phyloP scores from a whole-genome alignment of 768 basidiomycete species.

The Pisolithus microcarpus region DNA sequence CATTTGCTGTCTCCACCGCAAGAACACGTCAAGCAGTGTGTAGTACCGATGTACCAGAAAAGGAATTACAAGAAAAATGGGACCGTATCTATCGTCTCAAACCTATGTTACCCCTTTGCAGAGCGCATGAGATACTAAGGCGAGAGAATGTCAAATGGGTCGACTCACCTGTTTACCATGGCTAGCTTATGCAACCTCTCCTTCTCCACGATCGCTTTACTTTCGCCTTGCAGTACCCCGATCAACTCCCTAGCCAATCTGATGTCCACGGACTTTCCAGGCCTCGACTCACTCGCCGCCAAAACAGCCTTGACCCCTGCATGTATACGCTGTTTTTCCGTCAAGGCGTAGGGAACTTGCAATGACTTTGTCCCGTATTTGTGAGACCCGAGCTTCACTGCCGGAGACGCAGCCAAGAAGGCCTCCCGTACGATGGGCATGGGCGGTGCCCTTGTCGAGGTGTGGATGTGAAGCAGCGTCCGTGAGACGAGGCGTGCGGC shows the following conservation, averaged over 20 bases:
- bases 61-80: background rate
- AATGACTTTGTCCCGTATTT: slow-evolving; percentile 61
- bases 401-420: slow-evolving; percentile 60
- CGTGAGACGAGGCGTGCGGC: slow-evolving; percentile 49
- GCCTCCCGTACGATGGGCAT: slow-evolving; percentile 75
- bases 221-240: slow-evolving; percentile 56
- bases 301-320: slow-evolving; percentile 69
- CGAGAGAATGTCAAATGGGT: background rate
- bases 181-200: slow-evolving; percentile 58
- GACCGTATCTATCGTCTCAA: slow-evolving; percentile 4
- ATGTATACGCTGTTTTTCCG: slow-evolving; percentile 71
- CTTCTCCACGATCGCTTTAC: slow-evolving; percentile 55
- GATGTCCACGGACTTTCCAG: slow-evolving; percentile 55
- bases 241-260: slow-evolving; percentile 77
- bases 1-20: no score
- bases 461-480: slow-evolving; percentile 67
- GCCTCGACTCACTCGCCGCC: slow-evolving; percentile 47
- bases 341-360: slow-evolving; percentile 61
- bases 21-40: no score
- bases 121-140: slow-evolving; percentile 1
- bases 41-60: no score
- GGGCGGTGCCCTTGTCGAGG: slow-evolving; percentile 69
- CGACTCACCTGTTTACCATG: slow-evolving; percentile 68
- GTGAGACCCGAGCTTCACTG: slow-evolving; percentile 53
- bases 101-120: slow-evolving; percentile 16